Evolutionary conservation across 495 filamentous ascomycete species (phyloP).

Genomic region (Beverwykella pulmonaria): DNA sequence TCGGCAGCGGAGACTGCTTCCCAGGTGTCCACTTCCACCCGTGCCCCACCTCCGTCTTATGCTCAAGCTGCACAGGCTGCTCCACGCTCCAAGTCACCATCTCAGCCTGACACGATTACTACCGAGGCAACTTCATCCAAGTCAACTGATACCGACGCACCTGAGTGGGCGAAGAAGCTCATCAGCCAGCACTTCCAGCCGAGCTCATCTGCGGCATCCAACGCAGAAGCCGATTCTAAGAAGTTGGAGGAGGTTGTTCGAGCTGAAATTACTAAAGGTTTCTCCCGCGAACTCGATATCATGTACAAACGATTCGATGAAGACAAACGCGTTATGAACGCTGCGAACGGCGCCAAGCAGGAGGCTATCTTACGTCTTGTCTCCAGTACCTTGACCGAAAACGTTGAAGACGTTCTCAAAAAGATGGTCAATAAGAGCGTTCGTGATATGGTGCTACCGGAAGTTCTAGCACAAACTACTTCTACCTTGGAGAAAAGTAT

Average conservation of each 20-base stretch:
- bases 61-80: constrained; percentile 35
- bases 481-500: constrained; percentile 65
- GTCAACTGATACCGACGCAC: constrained; percentile 14
- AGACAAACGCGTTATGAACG: constrained; percentile 65
- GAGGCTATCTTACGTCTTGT: constrained; percentile 84
- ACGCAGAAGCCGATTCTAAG: constrained; percentile 50
- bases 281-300: constrained; percentile 60
- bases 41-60: constrained; percentile 30
- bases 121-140: not conserved
- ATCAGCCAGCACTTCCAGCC: constrained; percentile 23
- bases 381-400: constrained; percentile 82
- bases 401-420: constrained; percentile 61
- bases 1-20: constrained; percentile 25
- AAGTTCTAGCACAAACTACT: constrained; percentile 50
- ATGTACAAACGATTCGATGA: constrained; percentile 66
- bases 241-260: constrained; percentile 59
- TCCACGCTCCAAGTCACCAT: constrained; percentile 20
- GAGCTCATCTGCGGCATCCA: constrained; percentile 40
- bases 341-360: constrained; percentile 67
- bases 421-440: constrained; percentile 31
- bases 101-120: constrained; percentile 6
- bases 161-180: constrained; percentile 32
- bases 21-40: constrained; percentile 40
- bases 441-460: constrained; percentile 48
- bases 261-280: constrained; percentile 57